Percentiles rank a stretch among this genome's conserved stretches.
phyloP scores from a whole-genome alignment of 2,329 filamentous ascomycete genomes.

The Fusarium temperatum region DNA sequence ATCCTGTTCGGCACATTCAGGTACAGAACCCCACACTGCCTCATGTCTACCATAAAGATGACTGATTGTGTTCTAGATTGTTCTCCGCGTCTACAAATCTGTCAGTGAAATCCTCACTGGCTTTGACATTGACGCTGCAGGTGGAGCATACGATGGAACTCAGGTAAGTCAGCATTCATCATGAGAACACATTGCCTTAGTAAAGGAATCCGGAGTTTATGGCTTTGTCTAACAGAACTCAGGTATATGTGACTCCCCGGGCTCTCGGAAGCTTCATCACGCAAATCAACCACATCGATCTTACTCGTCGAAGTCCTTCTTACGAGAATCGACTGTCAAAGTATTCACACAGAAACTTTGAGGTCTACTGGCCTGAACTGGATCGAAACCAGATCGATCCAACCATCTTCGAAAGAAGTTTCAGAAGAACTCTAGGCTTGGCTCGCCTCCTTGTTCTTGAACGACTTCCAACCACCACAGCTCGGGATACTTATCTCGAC shows the following conservation, averaged over 20 bases:
- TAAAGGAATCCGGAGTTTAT: background rate
- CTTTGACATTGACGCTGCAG: conserved; percentile 88
- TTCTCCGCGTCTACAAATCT: conserved; percentile 85
- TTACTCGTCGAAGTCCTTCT: conserved; percentile 81
- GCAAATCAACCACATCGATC: conserved; percentile 82
- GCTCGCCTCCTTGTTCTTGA: conserved; percentile 83
- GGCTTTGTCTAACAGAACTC: conserved; percentile 41
- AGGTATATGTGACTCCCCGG: conserved; percentile 81
- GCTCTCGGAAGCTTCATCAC: conserved; percentile 83
- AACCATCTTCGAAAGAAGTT: conserved; percentile 86
- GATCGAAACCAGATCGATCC: conserved; percentile 82
- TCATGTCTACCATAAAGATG: background rate
- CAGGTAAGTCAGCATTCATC: conserved; percentile 62
- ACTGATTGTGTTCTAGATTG: conserved; percentile 65
- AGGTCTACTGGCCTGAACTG: conserved; percentile 80
- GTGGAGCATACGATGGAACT: conserved; percentile 80
- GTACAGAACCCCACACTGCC: conserved; percentile 41
- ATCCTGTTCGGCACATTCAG: conserved; percentile 82
- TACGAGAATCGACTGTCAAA: conserved; percentile 90
- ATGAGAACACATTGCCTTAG: background rate
- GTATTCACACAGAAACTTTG: conserved; percentile 85
- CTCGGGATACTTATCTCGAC: conserved; percentile 75
- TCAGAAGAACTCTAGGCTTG: conserved; percentile 77
- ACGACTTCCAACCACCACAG: conserved; percentile 73
- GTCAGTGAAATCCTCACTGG: conserved; percentile 86